These are phyloP conservation scores for Eragrostis curvula DNA, from an alignment of 176 grass and related monocot genomes.

Conservation along the genomic window DNA sequence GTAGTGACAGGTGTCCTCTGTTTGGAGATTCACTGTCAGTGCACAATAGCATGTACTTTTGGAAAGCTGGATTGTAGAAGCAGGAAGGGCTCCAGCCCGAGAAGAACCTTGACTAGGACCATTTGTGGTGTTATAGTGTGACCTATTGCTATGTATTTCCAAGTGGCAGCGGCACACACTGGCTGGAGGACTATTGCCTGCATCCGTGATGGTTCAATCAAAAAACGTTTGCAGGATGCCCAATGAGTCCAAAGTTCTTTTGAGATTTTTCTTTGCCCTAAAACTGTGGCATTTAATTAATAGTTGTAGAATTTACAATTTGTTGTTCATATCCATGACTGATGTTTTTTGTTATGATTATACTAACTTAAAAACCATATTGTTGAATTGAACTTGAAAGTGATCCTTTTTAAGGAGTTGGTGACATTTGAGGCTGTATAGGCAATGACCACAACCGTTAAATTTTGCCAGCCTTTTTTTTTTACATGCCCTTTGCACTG, in stretches of 20 bases:
- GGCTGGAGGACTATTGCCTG: constrained; percentile 8
- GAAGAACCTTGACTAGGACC: constrained; percentile 24
- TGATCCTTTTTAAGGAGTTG: constrained; percentile 9
- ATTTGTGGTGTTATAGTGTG: constrained; percentile 10
- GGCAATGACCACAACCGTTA: background rate
- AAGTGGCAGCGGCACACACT: background rate
- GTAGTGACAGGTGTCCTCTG: constrained; percentile 30
- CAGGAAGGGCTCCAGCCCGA: constrained; percentile 11
- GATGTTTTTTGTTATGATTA: background rate
- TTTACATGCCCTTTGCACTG: background rate
- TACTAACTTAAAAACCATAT: background rate
- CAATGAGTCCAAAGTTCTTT: background rate
- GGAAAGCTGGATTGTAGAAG: constrained; percentile 7
- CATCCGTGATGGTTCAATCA: constrained; percentile 37
- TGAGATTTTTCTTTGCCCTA: background rate
- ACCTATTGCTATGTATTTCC: background rate
- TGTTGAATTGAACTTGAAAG: background rate
- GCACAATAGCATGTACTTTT: constrained; percentile 37
- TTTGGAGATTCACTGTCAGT: constrained; percentile 42
- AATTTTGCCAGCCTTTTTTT: background rate
- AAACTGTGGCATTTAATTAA: background rate
- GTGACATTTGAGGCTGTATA: constrained; percentile 10
- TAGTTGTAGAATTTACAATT: background rate
- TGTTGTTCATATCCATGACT: background rate
- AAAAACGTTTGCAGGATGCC: constrained; percentile 2